Evolutionary conservation across 768 basidiomycete genomes (phyloP), one percentile per base, ranked within the genome.

Genomic region (Hortiboletus campestris): DNA sequence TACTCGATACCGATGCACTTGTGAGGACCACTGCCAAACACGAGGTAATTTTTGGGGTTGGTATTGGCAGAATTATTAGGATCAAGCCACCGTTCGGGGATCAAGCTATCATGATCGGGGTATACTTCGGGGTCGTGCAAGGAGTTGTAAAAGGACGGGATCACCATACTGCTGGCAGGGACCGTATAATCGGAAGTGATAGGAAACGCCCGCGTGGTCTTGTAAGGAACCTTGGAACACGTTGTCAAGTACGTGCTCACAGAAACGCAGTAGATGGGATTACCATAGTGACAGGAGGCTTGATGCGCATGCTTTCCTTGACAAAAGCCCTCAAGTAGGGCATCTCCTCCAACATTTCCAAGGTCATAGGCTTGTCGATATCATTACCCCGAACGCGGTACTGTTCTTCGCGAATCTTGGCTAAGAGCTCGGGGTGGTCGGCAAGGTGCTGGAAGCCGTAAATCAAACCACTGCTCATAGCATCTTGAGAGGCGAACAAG

Each of bases 201-300:
- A 29, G 94, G 94, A 86, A 99, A 98, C 3, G 92, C 73, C 74
- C 89, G 92, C 48, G 81, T 88, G 16, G 91, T 79, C 67, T 81
- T 84, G 78, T 99, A 99, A n/a, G 97, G 97, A 29, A 99, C 91
- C 91, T 66, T 90, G 53, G 22, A 49, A 58, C 46, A 36, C 35
- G 56, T 36, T 46, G 32, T 69, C 53, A 63, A 36, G 10, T 29
- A 53, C 11, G 28, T 16, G 32, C 10, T 47, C 38, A 10, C n/a
- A 29, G 14, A 50, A 45, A 46, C 14, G 35, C 8, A 53, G 22
- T 25, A 6, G 13, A 66, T 62, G 4, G 22, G 17, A 43, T 39
- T 57, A 94, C 96, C 96, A 98, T 98, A 31, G 91, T 89, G 31
- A 98, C 97, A 5, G 97, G 95, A 39, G 97, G 96, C 71, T 89